Conservation (phyloP, 2,329 filamentous ascomycete genomes). For the Corniculantispora saksenae region DNA sequence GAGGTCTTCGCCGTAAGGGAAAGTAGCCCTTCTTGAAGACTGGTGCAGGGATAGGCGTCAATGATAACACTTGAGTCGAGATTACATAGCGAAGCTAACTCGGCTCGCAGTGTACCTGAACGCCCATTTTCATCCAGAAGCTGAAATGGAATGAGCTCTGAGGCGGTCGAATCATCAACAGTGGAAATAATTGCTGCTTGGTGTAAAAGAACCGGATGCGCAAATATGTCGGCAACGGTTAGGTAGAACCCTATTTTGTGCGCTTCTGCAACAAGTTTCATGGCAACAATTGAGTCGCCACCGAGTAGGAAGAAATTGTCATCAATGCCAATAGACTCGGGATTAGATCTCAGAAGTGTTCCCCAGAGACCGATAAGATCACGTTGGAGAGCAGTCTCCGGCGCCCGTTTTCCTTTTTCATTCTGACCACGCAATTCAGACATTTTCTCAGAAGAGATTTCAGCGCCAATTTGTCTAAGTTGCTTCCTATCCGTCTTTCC, state of each 20-base stretch:
- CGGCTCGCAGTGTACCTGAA: not conserved
- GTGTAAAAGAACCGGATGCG: not conserved
- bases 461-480: conserved; percentile 4
- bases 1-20: conserved; percentile 29
- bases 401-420: not conserved
- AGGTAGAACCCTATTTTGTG: conserved; percentile 25
- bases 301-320: conserved; percentile 29
- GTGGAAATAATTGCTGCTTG: not conserved
- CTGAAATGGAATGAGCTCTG: not conserved
- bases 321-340: conserved; percentile 30
- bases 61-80: conserved; percentile 23
- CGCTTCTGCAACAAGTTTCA: conserved; percentile 21
- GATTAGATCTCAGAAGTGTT: conserved; percentile 15
- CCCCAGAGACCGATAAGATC: conserved; percentile 17
- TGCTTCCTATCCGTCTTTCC: conserved; percentile 18
- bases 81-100: not conserved
- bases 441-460: not conserved
- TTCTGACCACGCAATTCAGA: not conserved
- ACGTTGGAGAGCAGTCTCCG: not conserved
- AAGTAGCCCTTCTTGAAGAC: conserved; percentile 39
- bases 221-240: conserved; percentile 49
- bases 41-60: conserved; percentile 39
- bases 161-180: not conserved
- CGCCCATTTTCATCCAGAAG: not conserved
- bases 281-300: conserved; percentile 29